These are phyloP conservation scores for Suhomyces coccinellae DNA, from an alignment of 1,139 yeast species.

Conservation along the genomic window DNA sequence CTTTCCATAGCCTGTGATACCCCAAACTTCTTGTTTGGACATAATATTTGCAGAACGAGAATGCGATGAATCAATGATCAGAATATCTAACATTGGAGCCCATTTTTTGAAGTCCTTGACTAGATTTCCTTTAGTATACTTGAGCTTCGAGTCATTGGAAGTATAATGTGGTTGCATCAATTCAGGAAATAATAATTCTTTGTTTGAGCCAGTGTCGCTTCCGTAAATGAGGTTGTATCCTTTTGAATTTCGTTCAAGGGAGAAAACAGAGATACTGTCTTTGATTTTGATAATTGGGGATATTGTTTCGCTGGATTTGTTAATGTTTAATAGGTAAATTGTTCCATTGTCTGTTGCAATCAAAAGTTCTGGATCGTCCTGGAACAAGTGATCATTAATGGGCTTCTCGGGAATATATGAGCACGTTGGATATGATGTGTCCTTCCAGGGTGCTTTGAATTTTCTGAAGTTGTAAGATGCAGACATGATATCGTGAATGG, in stretches of 20 bases:
- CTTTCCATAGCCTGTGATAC: slow-evolving; percentile 44
- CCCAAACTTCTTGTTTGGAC: slow-evolving; percentile 46
- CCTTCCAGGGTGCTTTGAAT: slow-evolving; percentile 17
- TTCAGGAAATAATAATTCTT: slow-evolving; percentile 26
- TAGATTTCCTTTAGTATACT: slow-evolving; percentile 13
- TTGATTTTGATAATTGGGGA: slow-evolving; percentile 29
- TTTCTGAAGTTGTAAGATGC: slow-evolving; percentile 42
- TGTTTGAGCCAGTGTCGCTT: slow-evolving; percentile 37
- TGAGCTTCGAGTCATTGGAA: slow-evolving; percentile 13
- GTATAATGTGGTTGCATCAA: slow-evolving; percentile 9
- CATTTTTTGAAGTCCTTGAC: slow-evolving; percentile 42
- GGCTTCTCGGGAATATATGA: slow-evolving; percentile 29
- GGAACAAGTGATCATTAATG: slow-evolving; percentile 3
- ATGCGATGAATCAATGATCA: slow-evolving; percentile 31
- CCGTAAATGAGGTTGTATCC: slow-evolving; percentile 32
- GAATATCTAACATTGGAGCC: slow-evolving; percentile 51
- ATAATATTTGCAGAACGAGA: slow-evolving; percentile 20
- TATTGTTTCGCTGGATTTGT: slow-evolving; percentile 7
- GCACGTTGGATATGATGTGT: slow-evolving; percentile 40
- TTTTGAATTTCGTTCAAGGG: slow-evolving; percentile 22
- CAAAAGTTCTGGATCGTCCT: slow-evolving; percentile 34
- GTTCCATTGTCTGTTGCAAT: slow-evolving; percentile 46
- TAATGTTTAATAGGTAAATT: slow-evolving; percentile 31
- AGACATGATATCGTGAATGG: slow-evolving; percentile 48
- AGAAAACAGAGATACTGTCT: slow-evolving; percentile 37